Evolutionary conservation across 495 filamentous ascomycete species (phyloP), one percentile per base, ranked within the genome.

Genomic region (Massariosphaeria phaeospora): DNA sequence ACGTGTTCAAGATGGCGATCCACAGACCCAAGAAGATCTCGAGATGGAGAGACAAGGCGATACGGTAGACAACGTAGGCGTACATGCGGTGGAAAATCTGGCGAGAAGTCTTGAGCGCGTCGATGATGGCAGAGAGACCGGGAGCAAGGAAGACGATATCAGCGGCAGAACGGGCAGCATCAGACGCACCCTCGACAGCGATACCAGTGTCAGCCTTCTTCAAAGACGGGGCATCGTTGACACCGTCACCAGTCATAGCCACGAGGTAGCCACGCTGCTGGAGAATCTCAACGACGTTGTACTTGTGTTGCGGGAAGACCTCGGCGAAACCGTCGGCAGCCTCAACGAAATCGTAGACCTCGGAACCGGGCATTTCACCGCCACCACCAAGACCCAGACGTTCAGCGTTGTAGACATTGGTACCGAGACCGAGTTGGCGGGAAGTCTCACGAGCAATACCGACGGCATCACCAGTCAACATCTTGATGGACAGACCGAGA

Each of bases 61-160:
- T 95, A 77, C 90, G 89, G 76, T 95, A 96, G 60, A 93, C 84
- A 64, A 96, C 87, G 75, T 96, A 96, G 33, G 90, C 84, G 75
- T 96, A 91, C 90, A 96, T 95, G 58, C 90, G 88, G 70, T 94
- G 88, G 79, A 96, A 95, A 66, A 96, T 95, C 68, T 93, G 89
- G 64, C 90, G 87, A 21, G 90, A 93, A 59, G 84, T 91, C 76
- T 95, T 95, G 69, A 95, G 80, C 57, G 90, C 88, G 66, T 93
- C 86, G 56, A 95, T 91, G 69, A 96, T 95, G 49, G 89, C 85
- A 67, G 88, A 89, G 55, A 96, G 81, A 75, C 90, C 90, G 47
- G 90, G 88, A 52, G 84, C 88, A 39, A 66, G 76, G 79, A 95
- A 94, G 63, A 95, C 89, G 63, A 95, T 95, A 76, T 95, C 90